Base-by-base conservation (phyloP, 139 green algal species). In the Chlamydomonas applanata region DNA sequence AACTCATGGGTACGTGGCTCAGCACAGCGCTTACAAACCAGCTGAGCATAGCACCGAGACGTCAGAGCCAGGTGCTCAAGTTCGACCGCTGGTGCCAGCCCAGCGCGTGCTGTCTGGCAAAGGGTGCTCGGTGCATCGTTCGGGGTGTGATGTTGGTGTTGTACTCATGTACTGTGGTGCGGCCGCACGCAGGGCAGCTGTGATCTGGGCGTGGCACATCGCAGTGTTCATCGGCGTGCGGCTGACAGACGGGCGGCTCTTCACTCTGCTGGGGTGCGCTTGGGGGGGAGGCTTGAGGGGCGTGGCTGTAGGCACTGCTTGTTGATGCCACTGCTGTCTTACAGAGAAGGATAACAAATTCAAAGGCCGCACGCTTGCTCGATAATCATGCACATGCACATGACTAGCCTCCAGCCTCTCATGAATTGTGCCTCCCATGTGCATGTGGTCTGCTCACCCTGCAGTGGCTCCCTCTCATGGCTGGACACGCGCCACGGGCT, bases 401-500 rank as follows among this genome's bases (percentile, higher is more conserved):
- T n/a, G n/a, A n/a, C n/a, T n/a, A n/a, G n/a, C n/a, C n/a, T n/a
- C n/a, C n/a, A n/a, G n/a, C n/a, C n/a, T n/a, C n/a, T n/a, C n/a
- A n/a, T n/a, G n/a, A n/a, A n/a, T n/a, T 36, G 34, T 40, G 13
- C 13, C 67, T 40, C 33, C 44, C 61, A 24, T 40, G 7, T 24
- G 40, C 20, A 3, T 54, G 34, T 14, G n/a, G n/a, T n/a, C n/a
- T n/a, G 9, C 34, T 2, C 29, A 29, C 33, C 4, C 63, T 35
- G 68, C 73, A 83, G 79, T 32, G 62, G 81, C 1, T 17, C 11
- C 1, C 46, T 91, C 7, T 68, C 73, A 0, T 56, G 22, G 2
- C 71, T 97, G 44, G 91, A 97, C 53, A 4, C 19, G 1, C 73
- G 92, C 76, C 62, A 80, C 27, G 87, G 93, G 44, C 56, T 85